These are phyloP conservation scores for Coprinopsis strossmayeri DNA, from an alignment of 768 basidiomycete genomes.

Conservation along the genomic window DNA sequence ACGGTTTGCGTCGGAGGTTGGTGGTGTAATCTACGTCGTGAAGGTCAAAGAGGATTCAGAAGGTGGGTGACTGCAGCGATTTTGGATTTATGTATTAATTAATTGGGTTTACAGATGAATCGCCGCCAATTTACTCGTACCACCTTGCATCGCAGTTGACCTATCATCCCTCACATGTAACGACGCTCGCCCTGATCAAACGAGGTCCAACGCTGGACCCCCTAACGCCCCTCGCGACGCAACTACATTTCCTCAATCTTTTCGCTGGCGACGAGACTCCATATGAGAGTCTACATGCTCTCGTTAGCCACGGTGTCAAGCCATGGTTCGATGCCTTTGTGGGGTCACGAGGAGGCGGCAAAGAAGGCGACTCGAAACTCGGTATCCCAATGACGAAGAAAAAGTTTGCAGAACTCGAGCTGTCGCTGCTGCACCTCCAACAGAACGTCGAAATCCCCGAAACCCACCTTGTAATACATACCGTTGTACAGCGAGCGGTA, in stretches of 20 bases:
- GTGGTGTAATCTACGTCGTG: slow-evolving; percentile 76
- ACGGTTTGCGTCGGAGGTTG: slow-evolving; percentile 70
- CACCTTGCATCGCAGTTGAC: slow-evolving; percentile 64
- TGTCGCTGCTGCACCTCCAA: slow-evolving; percentile 90
- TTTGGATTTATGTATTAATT: slow-evolving; percentile 1
- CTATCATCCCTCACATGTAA: slow-evolving; percentile 75
- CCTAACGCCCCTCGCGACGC: slow-evolving; percentile 68
- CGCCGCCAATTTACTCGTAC: slow-evolving; percentile 56
- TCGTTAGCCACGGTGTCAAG: slow-evolving; percentile 93
- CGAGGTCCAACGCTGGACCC: slow-evolving; percentile 80
- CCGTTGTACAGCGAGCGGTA: slow-evolving; percentile 80
- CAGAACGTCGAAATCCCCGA: slow-evolving; percentile 99
- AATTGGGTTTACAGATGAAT: slow-evolving; percentile 46
- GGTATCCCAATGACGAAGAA: slow-evolving; percentile 98
- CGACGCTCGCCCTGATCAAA: slow-evolving; percentile 93
- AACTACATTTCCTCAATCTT: slow-evolving; percentile 89
- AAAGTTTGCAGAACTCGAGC: slow-evolving; percentile 96
- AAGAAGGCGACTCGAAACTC: slow-evolving; percentile 78
- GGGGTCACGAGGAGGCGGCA: slow-evolving; percentile 68
- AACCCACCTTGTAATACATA: slow-evolving; percentile 88
- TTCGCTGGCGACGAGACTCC: slow-evolving; percentile 87
- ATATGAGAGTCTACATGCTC: slow-evolving; percentile 91
- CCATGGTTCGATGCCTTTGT: slow-evolving; percentile 99
- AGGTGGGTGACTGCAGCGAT: slow-evolving; percentile 35
- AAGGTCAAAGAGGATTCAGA: slow-evolving; percentile 72